Base-by-base conservation (phyloP, 805 yeast genomes). In the Ogataea haglerorum region DNA sequence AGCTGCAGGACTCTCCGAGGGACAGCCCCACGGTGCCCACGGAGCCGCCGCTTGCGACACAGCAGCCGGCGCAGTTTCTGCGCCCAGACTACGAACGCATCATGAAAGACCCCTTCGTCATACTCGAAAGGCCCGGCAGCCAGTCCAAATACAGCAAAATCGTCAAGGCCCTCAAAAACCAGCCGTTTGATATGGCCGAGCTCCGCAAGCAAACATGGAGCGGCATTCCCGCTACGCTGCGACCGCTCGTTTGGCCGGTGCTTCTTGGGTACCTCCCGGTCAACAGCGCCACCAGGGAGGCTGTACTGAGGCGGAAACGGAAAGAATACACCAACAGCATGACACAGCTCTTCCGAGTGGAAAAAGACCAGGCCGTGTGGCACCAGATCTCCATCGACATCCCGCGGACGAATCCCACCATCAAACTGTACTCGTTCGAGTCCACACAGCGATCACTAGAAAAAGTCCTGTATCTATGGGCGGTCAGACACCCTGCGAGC, bases 351-450 rank as follows among this genome's bases (percentile, higher is more conserved):
- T 76, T 80, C 47, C 66, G 51, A 34, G 37, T 75, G 40, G 77
- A 76, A 31, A 72, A 78, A 47, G 95, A 87, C 53, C 82, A 78
- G 49, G 78, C 80, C 30, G 80, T 95, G 42, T 91, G 95, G 85
- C 98, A 93, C 67, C 99, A 91, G 67, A 90, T 91, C 48, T 83
- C 82, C 44, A 93, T 93, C 47, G 99, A 91, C 61, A 86, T 93
- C 16, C 95, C 95, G 34, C 73, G 99, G 58, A 91, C 99, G 0
- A 88, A 88, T 53, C 98, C 97, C 4, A 78, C 80, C 34, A 76
- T 89, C 37, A 78, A 76, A 45, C 70, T 91, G 26, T 91, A 91
- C 56, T 71, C 82, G 12, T 76, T 60, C 51, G 75, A 75, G 15
- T 67, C 80, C 2, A 86, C 93, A 0, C 98, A 91, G 52, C 67